phyloP scores from a whole-genome alignment of 768 basidiomycete genomes.

The Lactarius akahatsu region DNA sequence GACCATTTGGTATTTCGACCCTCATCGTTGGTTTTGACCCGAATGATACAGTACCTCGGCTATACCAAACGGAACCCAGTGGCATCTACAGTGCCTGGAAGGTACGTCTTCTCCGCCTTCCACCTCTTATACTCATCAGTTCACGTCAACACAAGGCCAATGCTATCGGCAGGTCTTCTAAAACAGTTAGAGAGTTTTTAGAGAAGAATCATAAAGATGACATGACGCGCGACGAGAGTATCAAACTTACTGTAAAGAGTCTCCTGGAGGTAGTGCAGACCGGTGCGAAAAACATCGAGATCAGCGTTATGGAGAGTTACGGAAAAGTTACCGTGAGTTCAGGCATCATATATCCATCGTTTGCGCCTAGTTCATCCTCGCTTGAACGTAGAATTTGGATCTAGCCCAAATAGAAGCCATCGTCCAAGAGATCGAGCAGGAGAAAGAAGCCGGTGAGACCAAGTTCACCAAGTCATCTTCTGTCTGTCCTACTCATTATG shows the following conservation, averaged over 20 bases:
- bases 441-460: slow-evolving; percentile 88
- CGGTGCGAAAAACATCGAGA: slow-evolving; percentile 99
- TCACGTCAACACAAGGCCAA: slow-evolving; percentile 64
- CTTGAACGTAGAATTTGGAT: slow-evolving; percentile 66
- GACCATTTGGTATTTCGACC: slow-evolving; percentile 97
- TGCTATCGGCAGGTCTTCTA: slow-evolving; percentile 95
- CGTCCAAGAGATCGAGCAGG: slow-evolving; percentile 89
- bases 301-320: slow-evolving; percentile 95
- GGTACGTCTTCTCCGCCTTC: slow-evolving; percentile 43
- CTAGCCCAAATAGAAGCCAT: slow-evolving; percentile 87
- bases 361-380: background rate
- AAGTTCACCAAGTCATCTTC: background rate
- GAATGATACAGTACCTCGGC: slow-evolving; percentile 77
- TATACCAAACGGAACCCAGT: slow-evolving; percentile 97
- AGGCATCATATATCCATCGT: background rate
- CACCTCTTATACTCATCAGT: background rate
- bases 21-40: slow-evolving; percentile 97
- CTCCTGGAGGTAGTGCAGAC: slow-evolving; percentile 98
- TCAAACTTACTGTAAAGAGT: slow-evolving; percentile 94
- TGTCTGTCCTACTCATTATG: slow-evolving; percentile 2
- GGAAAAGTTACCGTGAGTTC: slow-evolving; percentile 83
- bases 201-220: slow-evolving; percentile 98
- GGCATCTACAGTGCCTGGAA: slow-evolving; percentile 99
- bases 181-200: slow-evolving; percentile 96
- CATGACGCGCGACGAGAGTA: slow-evolving; percentile 81